These are phyloP conservation scores for Ophioceras dolichostomum DNA, from an alignment of 2,329 filamentous ascomycete species.

Conservation along the genomic window DNA sequence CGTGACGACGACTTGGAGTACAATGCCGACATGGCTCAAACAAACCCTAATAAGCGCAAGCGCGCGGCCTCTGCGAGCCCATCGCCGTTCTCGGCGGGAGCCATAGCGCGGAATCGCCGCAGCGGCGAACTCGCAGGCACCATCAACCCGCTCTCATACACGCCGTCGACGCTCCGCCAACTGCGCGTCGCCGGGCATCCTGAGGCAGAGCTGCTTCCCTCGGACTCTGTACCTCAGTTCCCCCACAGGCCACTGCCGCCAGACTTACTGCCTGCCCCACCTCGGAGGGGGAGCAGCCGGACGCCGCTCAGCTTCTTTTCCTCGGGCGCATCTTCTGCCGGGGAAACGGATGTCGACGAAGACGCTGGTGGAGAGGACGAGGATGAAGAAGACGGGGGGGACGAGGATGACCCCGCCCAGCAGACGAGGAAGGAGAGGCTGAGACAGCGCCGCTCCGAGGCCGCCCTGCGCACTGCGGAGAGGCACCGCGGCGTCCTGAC, in stretches of 20 bases:
- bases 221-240: slow-evolving; percentile 26
- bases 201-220: slow-evolving; percentile 30
- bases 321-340: neutral
- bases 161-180: slow-evolving; percentile 37
- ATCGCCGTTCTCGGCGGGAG: too few relatives aligned
- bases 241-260: slow-evolving; percentile 33
- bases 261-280: too few relatives aligned
- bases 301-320: neutral
- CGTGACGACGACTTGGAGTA: too few relatives aligned
- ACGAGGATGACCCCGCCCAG: slow-evolving; percentile 8
- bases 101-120: too few relatives aligned
- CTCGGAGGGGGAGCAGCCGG: neutral
- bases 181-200: slow-evolving; percentile 39
- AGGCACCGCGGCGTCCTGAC: slow-evolving; percentile 56
- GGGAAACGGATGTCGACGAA: slow-evolving; percentile 4
- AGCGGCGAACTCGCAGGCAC: too few relatives aligned
- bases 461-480: slow-evolving; percentile 9
- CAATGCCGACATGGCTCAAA: slow-evolving; percentile 2
- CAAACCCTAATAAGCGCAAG: slow-evolving; percentile 19
- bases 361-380: slow-evolving; percentile 4
- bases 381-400: slow-evolving; percentile 1
- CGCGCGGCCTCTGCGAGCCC: slow-evolving; percentile 14
- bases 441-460: slow-evolving; percentile 21
- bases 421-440: slow-evolving; percentile 6
- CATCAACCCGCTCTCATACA: slow-evolving; percentile 45